Conservation (phyloP, 495 filamentous ascomycete genomes). For the Neurospora discreta region DNA sequence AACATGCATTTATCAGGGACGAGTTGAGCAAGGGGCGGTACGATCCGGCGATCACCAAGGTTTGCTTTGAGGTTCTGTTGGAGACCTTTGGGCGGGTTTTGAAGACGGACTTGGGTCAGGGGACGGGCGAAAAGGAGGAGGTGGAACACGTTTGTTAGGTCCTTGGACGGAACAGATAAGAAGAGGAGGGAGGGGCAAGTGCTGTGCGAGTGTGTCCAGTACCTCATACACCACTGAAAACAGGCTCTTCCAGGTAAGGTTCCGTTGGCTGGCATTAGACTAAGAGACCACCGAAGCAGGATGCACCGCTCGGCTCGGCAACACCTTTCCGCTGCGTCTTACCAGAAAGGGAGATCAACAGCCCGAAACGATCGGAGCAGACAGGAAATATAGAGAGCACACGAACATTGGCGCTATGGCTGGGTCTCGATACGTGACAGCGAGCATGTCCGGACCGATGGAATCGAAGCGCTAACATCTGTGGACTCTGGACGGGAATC, state of each 20-base stretch:
- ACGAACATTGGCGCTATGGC: not conserved
- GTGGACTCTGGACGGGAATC: not conserved
- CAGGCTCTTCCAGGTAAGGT: not conserved
- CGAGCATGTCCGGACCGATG: not conserved
- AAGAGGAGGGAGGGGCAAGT: not conserved
- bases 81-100: conserved; percentile 76
- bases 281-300: not conserved
- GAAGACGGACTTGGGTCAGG: conserved; percentile 61
- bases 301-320: not conserved
- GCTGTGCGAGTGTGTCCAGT: not conserved
- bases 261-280: not conserved
- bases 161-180: rapidly evolving
- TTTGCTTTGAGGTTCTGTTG: conserved; percentile 85
- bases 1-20: conserved; percentile 95
- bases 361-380: not conserved
- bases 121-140: not conserved
- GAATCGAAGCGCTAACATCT: not conserved
- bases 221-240: not conserved
- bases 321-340: not conserved
- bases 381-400: not conserved
- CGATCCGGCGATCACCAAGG: conserved; percentile 73
- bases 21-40: conserved; percentile 89
- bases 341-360: not conserved
- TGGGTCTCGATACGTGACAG: not conserved
- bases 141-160: conserved; percentile 17